A percentile compares a stretch with the other conserved stretches of the same genome.
Conservation (phyloP, 805 yeast species). For the Candida taoyuanica region DNA sequence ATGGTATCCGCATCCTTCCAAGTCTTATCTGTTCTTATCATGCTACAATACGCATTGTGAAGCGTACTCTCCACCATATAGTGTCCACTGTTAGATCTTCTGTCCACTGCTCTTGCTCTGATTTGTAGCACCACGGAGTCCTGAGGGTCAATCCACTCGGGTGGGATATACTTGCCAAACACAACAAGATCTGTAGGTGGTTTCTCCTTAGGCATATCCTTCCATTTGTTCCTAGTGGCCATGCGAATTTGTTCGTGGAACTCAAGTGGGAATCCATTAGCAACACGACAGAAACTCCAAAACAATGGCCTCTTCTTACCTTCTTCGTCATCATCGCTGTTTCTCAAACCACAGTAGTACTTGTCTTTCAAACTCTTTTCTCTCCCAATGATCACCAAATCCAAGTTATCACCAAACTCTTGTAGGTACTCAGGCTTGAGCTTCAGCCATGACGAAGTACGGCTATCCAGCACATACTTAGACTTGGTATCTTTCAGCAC, state of each 20-base stretch:
- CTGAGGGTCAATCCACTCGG: constrained; percentile 74
- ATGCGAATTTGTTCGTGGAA: constrained; percentile 59
- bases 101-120: constrained; percentile 70
- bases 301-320: constrained; percentile 32
- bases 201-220: constrained; percentile 30
- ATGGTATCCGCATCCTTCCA: constrained; percentile 51
- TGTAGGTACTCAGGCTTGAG: constrained; percentile 87
- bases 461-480: constrained; percentile 54
- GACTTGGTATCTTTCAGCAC: constrained; percentile 63
- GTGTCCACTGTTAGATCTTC: constrained; percentile 42
- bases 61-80: constrained; percentile 61
- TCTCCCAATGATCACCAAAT: constrained; percentile 74
- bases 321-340: constrained; percentile 32
- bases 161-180: constrained; percentile 62
- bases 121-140: constrained; percentile 78
- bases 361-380: constrained; percentile 65
- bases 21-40: constrained; percentile 65
- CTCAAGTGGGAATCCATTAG: constrained; percentile 72
- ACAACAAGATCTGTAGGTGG: constrained; percentile 41
- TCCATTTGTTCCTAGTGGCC: constrained; percentile 60
- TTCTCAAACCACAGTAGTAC: constrained; percentile 68
- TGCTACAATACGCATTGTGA: constrained; percentile 68
- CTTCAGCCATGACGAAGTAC: constrained; percentile 74
- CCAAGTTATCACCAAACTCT: constrained; percentile 83
- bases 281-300: constrained; percentile 70